Conservation (phyloP, 2,329 filamentous ascomycete genomes). For the Fusarium sororula region DNA sequence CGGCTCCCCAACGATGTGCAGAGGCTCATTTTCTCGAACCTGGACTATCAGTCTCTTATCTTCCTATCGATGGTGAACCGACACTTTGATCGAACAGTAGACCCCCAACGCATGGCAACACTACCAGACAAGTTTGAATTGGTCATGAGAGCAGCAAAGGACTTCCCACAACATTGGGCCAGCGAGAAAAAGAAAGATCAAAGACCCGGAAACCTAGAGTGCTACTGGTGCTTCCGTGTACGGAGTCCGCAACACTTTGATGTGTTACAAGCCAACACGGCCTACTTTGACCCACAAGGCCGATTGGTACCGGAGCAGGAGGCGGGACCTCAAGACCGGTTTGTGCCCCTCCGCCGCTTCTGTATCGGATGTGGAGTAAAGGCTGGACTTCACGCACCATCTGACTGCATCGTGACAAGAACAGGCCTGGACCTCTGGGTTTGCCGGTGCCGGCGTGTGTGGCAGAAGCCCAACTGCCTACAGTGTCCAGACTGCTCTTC, state of each 20-base stretch:
- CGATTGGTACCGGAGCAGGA: constrained; percentile 44
- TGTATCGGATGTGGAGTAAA: constrained; percentile 54
- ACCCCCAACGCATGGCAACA: constrained; percentile 49
- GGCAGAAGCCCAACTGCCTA: constrained; percentile 49
- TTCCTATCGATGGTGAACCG: constrained; percentile 50
- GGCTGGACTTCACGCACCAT: constrained; percentile 49
- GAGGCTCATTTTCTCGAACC: constrained; percentile 45
- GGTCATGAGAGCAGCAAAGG: constrained; percentile 53
- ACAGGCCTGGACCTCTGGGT: constrained; percentile 52
- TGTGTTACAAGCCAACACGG: constrained; percentile 46
- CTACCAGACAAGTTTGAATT: constrained; percentile 51
- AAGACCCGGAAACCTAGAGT: constrained; percentile 54
- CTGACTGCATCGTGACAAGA: constrained; percentile 51
- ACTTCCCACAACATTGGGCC: constrained; percentile 53
- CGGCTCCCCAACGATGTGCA: constrained; percentile 48
- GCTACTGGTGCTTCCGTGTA: constrained; percentile 55
- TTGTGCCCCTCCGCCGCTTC: constrained; percentile 50
- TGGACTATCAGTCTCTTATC: constrained; percentile 55
- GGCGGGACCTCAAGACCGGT: constrained; percentile 42
- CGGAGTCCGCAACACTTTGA: constrained; percentile 52
- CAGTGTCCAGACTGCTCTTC: constrained; percentile 49
- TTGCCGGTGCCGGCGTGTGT: constrained; percentile 50
- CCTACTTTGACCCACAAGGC: constrained; percentile 46
- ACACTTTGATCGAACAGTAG: constrained; percentile 46
- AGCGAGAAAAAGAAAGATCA: constrained; percentile 50